These are phyloP conservation scores for Kwoniella europaea DNA, from an alignment of 768 basidiomycete genomes.

Conservation along the genomic window DNA sequence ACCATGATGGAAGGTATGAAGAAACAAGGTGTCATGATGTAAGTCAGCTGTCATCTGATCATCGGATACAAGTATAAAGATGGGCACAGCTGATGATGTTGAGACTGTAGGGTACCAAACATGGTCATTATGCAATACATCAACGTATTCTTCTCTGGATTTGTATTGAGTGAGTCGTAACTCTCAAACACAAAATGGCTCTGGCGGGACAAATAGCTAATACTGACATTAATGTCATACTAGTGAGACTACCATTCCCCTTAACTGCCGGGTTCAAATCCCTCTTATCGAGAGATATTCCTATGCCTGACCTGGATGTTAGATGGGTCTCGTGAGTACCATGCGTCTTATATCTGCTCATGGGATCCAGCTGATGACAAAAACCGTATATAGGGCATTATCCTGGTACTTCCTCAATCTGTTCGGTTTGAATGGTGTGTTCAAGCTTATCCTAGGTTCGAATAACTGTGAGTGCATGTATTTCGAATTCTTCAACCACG, in stretches of 20 bases:
- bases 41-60: conserved; percentile 58
- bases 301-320: conserved; percentile 95
- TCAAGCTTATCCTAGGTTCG: conserved; percentile 86
- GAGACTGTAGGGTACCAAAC: conserved; percentile 60
- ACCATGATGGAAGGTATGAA: conserved; percentile 99
- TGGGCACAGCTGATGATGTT: no score
- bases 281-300: conserved; percentile 94
- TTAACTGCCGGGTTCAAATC: conserved; percentile 95
- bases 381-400: conserved; percentile 61
- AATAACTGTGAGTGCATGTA: conserved; percentile 73
- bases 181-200: background rate
- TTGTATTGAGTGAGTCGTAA: conserved; percentile 84
- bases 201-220: background rate
- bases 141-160: conserved; percentile 99
- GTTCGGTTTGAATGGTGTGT: conserved; percentile 94
- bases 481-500: background rate
- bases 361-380: conserved; percentile 1
- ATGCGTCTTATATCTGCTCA: background rate
- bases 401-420: conserved; percentile 99
- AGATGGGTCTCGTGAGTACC: conserved; percentile 85
- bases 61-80: no score
- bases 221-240: background rate
- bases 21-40: conserved; percentile 98
- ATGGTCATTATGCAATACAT: conserved; percentile 99
- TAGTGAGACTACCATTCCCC: conserved; percentile 77